These are phyloP conservation scores for Boletus eberwhitei DNA, from an alignment of 768 basidiomycete genomes.

Conservation along the genomic window DNA sequence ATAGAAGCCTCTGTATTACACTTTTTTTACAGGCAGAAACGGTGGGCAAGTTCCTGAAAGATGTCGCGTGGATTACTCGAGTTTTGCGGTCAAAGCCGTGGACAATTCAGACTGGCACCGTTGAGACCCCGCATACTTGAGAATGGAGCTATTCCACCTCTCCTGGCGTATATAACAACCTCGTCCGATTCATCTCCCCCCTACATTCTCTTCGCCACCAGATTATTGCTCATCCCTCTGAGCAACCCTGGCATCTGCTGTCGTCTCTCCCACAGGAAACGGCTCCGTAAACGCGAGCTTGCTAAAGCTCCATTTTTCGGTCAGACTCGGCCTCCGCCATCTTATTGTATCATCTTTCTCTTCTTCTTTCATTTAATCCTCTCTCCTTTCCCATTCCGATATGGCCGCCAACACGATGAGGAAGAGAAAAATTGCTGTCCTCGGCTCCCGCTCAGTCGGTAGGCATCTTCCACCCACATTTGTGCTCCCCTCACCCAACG, in stretches of 20 bases:
- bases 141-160: slow-evolving; percentile 3
- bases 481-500: slow-evolving; percentile 16
- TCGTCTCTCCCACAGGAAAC: slow-evolving; percentile 23
- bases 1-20: slow-evolving; percentile 28
- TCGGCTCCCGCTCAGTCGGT: slow-evolving; percentile 90
- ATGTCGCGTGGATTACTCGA: slow-evolving; percentile 15
- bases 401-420: slow-evolving; percentile 47
- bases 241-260: slow-evolving; percentile 16
- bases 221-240: not conserved
- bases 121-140: slow-evolving; percentile 30
- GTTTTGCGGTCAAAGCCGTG: slow-evolving; percentile 11
- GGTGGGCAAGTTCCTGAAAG: slow-evolving; percentile 18
- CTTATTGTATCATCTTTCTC: slow-evolving; percentile 15
- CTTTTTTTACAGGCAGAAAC: slow-evolving; percentile 14
- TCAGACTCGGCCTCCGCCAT: slow-evolving; percentile 12
- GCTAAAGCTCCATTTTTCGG: slow-evolving; percentile 23
- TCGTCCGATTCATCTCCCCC: slow-evolving; percentile 3
- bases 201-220: slow-evolving; percentile 1
- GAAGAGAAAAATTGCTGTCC: slow-evolving; percentile 86
- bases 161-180: slow-evolving; percentile 20
- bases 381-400: slow-evolving; percentile 8
- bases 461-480: slow-evolving; percentile 24
- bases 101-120: slow-evolving; percentile 21
- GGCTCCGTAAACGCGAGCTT: slow-evolving; percentile 30
- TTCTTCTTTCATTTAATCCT: slow-evolving; percentile 5